Conservation (phyloP, 495 filamentous ascomycete genomes). For the Penicillium ochrochloron region DNA sequence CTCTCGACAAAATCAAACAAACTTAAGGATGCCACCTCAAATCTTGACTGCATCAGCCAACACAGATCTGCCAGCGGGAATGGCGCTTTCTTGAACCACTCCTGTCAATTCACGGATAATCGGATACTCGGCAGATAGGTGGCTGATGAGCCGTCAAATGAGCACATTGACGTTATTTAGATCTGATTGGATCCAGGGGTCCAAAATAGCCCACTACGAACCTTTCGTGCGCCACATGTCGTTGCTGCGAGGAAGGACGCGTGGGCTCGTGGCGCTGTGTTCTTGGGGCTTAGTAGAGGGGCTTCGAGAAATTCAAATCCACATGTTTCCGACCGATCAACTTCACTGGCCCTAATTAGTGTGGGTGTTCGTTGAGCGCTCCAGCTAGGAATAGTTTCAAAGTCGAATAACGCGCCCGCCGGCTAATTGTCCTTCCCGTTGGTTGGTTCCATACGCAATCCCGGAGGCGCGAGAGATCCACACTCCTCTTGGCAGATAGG, state of each 20-base stretch:
- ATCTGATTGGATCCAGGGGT: conserved; percentile 9
- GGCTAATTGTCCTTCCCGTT: neutral
- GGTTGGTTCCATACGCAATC: conserved; percentile 6
- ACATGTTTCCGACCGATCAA: neutral
- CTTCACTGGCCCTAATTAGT: neutral
- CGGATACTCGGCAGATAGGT: neutral
- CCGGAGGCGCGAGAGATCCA: conserved; percentile 3
- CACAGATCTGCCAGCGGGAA: neutral
- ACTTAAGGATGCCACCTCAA: neutral
- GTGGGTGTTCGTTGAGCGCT: conserved; percentile 5
- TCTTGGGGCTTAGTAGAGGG: conserved; percentile 6
- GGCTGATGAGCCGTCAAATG: conserved; percentile 2
- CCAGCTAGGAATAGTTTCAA: neutral
- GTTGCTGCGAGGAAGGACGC: conserved; percentile 16
- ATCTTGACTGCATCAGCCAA: neutral
- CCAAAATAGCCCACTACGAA: conserved; percentile 4
- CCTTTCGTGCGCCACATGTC: conserved; percentile 16
- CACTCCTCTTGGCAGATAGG: conserved; percentile 20
- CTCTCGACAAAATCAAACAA: neutral
- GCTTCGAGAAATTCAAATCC: conserved; percentile 1
- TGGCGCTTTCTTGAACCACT: neutral
- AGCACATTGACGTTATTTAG: neutral
- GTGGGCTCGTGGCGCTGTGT: conserved; percentile 25
- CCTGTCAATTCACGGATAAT: neutral
- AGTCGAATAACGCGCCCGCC: neutral